phyloP scores from a whole-genome alignment of 176 grass and related monocot species.

The Leersia perrieri region DNA sequence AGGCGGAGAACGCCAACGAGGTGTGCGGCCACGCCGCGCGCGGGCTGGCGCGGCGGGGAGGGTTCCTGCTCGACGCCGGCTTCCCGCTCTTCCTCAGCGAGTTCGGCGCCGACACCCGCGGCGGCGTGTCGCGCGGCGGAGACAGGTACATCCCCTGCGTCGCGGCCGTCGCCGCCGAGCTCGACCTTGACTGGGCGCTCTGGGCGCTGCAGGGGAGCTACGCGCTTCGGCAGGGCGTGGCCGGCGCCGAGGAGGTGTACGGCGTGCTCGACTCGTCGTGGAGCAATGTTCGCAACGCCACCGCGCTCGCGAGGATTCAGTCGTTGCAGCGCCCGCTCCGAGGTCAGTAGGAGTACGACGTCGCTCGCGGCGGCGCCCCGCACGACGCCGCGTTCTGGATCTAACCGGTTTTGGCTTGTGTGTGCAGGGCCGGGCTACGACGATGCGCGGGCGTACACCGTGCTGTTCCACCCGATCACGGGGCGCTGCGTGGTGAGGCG shows the following conservation, averaged over 20 bases:
- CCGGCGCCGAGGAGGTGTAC: slow-evolving; percentile 49
- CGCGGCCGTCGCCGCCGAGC: slow-evolving; percentile 37
- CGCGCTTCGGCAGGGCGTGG: slow-evolving; percentile 54
- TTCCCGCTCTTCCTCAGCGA: slow-evolving; percentile 71
- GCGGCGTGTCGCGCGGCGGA: slow-evolving; percentile 38
- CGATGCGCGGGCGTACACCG: slow-evolving; percentile 29
- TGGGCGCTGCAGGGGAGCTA: slow-evolving; percentile 77
- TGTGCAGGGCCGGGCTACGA: slow-evolving; percentile 48
- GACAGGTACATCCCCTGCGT: slow-evolving; percentile 48
- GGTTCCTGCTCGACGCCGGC: slow-evolving; percentile 46
- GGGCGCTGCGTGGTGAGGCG: slow-evolving; percentile 47
- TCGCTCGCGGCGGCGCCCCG: too few species aligned
- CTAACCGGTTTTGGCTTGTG: too few species aligned
- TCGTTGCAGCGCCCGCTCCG: slow-evolving; percentile 48
- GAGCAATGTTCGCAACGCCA: slow-evolving; percentile 36
- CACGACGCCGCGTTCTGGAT: background rate
- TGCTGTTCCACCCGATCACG: slow-evolving; percentile 55
- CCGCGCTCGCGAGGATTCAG: slow-evolving; percentile 35
- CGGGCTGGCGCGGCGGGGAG: slow-evolving; percentile 31
- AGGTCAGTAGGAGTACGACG: too few species aligned
- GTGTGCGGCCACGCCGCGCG: slow-evolving; percentile 48
- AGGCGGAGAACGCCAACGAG: slow-evolving; percentile 43
- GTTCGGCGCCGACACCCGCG: slow-evolving; percentile 54
- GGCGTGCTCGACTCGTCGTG: slow-evolving; percentile 62
- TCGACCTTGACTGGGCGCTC: slow-evolving; percentile 74